These are phyloP conservation scores for Hemisphaericaspora xylanilytica DNA, from an alignment of 1,139 yeast species.

Conservation along the genomic window DNA sequence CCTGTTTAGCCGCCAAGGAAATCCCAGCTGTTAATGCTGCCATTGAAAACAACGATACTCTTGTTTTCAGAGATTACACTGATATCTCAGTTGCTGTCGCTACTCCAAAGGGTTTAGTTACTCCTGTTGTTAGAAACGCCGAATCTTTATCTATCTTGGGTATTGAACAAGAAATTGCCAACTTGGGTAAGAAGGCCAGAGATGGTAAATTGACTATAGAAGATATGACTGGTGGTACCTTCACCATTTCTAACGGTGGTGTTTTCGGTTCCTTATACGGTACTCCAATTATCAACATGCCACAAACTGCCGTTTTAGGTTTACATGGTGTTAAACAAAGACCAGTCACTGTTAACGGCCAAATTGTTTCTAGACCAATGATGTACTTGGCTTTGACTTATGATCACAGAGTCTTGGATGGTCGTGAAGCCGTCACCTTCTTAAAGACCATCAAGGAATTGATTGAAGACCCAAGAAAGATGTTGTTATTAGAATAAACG, in stretches of 20 bases:
- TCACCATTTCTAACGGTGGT: conserved; percentile 99
- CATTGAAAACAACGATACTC: conserved; percentile 88
- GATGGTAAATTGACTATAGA: conserved; percentile 95
- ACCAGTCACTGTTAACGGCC: conserved; percentile 95
- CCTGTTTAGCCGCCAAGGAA: conserved; percentile 89
- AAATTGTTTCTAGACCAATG: conserved; percentile 97
- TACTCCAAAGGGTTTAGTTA: conserved; percentile 98
- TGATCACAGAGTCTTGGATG: conserved; percentile 97
- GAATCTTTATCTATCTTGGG: conserved; percentile 88
- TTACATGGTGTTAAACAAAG: conserved; percentile 97
- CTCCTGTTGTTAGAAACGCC: conserved; percentile 97
- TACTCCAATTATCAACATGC: conserved; percentile 97
- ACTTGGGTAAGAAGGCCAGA: conserved; percentile 90
- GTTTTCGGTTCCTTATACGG: conserved; percentile 97
- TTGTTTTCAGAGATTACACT: conserved; percentile 93
- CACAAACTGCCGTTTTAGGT: conserved; percentile 97
- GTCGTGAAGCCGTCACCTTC: conserved; percentile 98
- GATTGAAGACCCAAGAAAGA: conserved; percentile 98
- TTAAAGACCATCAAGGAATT: conserved; percentile 93
- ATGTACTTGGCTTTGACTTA: conserved; percentile 98
- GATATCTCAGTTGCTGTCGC: conserved; percentile 98
- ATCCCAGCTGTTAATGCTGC: conserved; percentile 95
- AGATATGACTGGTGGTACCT: conserved; percentile 99
- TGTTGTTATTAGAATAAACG: conserved; percentile 65
- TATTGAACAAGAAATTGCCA: conserved; percentile 81